Percentiles rank a stretch among this genome's conserved stretches.
Conservation (phyloP, 169 alveolate genomes). For the Eimeria sp. region DNA sequence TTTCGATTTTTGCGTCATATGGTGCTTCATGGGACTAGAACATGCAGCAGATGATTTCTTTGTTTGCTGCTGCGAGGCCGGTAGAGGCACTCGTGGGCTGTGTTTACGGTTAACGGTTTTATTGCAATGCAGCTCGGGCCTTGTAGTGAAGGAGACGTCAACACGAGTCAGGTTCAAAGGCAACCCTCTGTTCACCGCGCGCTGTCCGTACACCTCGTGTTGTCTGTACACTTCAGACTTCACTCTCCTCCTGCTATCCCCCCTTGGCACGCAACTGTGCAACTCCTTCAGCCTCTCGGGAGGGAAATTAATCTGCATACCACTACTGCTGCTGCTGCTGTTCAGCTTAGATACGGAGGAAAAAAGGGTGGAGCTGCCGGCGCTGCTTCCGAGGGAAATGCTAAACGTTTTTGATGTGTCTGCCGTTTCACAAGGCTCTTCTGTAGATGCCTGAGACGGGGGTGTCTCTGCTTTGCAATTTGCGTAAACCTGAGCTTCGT, state of each 20-base stretch:
- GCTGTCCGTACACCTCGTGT: neutral
- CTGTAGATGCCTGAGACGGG: neutral
- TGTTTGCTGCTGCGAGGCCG: too few species aligned
- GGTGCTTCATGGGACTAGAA: too few species aligned
- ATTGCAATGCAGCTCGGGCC: neutral
- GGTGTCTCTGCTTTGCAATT: neutral
- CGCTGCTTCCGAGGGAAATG: neutral
- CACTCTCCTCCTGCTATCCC: neutral
- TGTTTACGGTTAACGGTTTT: neutral
- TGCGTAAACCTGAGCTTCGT: neutral
- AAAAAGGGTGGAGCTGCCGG: neutral
- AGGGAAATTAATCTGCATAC: neutral
- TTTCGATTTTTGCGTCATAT: too few species aligned
- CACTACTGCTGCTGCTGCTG: neutral
- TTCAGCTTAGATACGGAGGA: neutral
- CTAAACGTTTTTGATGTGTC: neutral
- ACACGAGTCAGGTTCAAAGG: neutral
- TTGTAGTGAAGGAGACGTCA: neutral
- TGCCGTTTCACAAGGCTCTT: neutral
- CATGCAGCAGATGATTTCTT: too few species aligned
- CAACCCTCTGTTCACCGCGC: neutral
- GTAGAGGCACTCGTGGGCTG: neutral
- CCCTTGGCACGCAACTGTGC: neutral
- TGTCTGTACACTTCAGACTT: constrained; percentile 3
- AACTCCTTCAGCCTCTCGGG: neutral